Base-by-base conservation (phyloP, 192 early-diverging fungal genomes). In the Entophlyctis helioformis region DNA sequence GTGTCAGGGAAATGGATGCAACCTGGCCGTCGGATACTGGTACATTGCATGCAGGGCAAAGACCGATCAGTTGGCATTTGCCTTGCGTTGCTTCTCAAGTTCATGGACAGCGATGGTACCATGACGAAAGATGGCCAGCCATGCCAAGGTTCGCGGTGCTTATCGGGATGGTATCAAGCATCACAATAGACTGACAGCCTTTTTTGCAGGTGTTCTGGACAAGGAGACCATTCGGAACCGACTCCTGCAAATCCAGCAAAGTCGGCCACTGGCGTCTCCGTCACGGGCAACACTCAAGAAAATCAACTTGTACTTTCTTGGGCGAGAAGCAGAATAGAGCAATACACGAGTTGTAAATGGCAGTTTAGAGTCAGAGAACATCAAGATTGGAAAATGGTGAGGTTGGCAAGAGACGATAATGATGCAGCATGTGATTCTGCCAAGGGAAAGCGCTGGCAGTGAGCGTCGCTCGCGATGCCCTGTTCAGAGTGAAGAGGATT, bases 41-140 rank as follows among this genome's bases (percentile, higher is more conserved):
- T 93, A 15, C 83, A 87, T 49, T 87, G 90, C 61, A 73, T 72
- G 36, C 81, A 89, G 59, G 88, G 84, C 3, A 76, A 72, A 54
- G 86, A 88, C 55, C 53, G 84, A 35, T 87, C 86, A 3, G 85
- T 87, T 1, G 82, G 86, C 16, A 83, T 93, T 45, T 56, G 79
- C 10, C 47, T 93, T 45, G 67, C 80, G 0, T 44, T 86, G 9
- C 35, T 93, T 28, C 42, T 81, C 1, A 43, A 40, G 25, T 53
- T 37, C 48, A 15, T 44, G 54, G 37, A 49, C 29, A 20, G 56
- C 18, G 46, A 60, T 16, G 32, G 39, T n/a, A 31, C 36, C 42
- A 46, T 46, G 23, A 32, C 41, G 38, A 36, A 42, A 38, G 38
- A 62, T n/a, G n/a, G 4, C 16, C 16, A 38, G 16, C n/a, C n/a